Evolutionary conservation across 2,329 filamentous ascomycete species (phyloP).

Genomic region (Claviceps sp.): DNA sequence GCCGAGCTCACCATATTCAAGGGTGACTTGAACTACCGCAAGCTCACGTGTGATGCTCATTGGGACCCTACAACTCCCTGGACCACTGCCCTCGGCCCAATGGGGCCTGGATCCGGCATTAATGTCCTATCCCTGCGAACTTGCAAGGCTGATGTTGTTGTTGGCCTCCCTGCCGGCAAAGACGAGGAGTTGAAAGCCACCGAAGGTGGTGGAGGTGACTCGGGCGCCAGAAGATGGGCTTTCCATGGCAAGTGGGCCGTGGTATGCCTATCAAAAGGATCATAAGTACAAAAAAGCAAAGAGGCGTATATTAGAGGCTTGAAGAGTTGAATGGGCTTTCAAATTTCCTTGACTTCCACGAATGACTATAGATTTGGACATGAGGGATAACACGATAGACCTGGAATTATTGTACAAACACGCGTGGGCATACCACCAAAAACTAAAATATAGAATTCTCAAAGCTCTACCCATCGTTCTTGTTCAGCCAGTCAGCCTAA

Average conservation of each 20-base stretch:
- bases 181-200: constrained; percentile 65
- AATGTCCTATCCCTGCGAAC: constrained; percentile 80
- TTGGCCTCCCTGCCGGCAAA: constrained; percentile 67
- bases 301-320: not conserved
- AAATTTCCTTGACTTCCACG: not conserved
- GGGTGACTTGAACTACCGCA: constrained; percentile 92
- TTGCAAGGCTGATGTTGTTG: constrained; percentile 93
- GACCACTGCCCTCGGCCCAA: constrained; percentile 66
- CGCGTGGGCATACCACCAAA: not conserved
- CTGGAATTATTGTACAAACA: not conserved
- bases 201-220: constrained; percentile 58
- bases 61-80: constrained; percentile 90
- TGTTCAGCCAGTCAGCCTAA: not conserved
- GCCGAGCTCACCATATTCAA: constrained; percentile 92
- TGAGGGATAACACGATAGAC: constrained; percentile 1
- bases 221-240: constrained; percentile 69
- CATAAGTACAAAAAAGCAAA: constrained; percentile 8
- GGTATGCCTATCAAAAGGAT: constrained; percentile 38
- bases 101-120: constrained; percentile 69
- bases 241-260: constrained; percentile 97
- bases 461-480: not conserved
- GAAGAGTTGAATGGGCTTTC: not conserved
- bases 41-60: constrained; percentile 66
- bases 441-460: not conserved
- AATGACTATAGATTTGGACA: constrained; percentile 5